Conservation (phyloP, 305 asterid genomes). For the Fraxinus angustifolia region DNA sequence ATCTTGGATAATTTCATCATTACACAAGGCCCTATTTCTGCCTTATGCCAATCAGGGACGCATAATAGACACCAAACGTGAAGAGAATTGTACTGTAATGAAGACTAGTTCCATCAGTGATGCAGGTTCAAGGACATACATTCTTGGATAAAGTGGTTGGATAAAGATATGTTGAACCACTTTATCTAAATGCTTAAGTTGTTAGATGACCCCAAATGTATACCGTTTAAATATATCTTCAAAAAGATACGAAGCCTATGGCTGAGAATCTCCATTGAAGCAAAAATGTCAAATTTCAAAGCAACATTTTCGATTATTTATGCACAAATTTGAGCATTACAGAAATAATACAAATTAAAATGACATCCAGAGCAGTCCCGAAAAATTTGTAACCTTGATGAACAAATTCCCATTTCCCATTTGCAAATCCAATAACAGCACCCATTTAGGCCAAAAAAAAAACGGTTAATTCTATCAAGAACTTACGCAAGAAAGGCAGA, state of each 20-base stretch:
- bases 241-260: not conserved
- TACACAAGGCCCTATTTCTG: not conserved
- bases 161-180: not conserved
- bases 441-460: not conserved
- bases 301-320: not conserved
- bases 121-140: not conserved
- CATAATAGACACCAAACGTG: not conserved
- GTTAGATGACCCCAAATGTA: not conserved
- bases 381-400: not conserved
- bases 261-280: not conserved
- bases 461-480: not conserved
- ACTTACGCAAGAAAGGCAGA: constrained; percentile 61
- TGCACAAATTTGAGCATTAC: not conserved
- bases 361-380: not conserved
- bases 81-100: not conserved
- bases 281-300: not conserved
- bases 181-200: not conserved
- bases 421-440: not conserved
- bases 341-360: not conserved
- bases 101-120: not conserved
- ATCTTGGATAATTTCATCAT: not conserved
- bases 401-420: not conserved
- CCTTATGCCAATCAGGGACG: not conserved
- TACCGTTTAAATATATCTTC: not conserved
- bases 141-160: not conserved